Percentiles rank a stretch among this genome's conserved stretches.
Evolutionary conservation across 2,329 filamentous ascomycete genomes (phyloP).

Genomic region (Metarhizium rileyi): DNA sequence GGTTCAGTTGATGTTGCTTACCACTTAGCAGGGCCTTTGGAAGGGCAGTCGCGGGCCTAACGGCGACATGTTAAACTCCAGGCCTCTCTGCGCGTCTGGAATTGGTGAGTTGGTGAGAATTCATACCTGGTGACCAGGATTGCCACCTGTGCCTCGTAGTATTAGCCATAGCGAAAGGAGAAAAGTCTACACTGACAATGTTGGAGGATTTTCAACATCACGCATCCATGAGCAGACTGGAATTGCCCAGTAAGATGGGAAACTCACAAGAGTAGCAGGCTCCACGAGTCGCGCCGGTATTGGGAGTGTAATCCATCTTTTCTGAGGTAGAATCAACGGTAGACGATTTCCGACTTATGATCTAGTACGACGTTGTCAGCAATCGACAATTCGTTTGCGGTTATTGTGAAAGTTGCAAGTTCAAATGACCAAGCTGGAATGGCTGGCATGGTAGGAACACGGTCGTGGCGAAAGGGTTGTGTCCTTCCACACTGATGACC

Average conservation of each 20-base stretch:
- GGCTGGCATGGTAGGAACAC: neutral
- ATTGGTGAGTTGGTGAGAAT: conserved; percentile 8
- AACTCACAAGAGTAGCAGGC: conserved; percentile 44
- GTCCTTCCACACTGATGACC: neutral
- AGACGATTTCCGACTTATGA: neutral
- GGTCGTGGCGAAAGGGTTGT: neutral
- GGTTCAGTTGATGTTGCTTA: conserved; percentile 31
- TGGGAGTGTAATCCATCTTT: conserved; percentile 28
- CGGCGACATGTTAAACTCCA: conserved; percentile 11
- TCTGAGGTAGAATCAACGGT: neutral
- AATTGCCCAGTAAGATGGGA: neutral
- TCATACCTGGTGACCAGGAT: conserved; percentile 66
- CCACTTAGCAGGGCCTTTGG: conserved; percentile 75
- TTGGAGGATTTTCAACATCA: neutral
- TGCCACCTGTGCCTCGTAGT: conserved; percentile 48
- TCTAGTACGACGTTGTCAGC: neutral
- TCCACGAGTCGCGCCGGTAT: conserved; percentile 23
- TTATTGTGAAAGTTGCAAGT: neutral
- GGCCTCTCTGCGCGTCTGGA: neutral
- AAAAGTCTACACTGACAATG: neutral
- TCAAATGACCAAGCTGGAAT: neutral
- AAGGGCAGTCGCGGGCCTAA: conserved; percentile 77
- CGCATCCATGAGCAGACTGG: neutral
- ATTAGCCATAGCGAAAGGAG: neutral
- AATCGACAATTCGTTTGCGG: neutral